Conservation (phyloP, 805 yeast species). For the Starmerella riodocensis region DNA sequence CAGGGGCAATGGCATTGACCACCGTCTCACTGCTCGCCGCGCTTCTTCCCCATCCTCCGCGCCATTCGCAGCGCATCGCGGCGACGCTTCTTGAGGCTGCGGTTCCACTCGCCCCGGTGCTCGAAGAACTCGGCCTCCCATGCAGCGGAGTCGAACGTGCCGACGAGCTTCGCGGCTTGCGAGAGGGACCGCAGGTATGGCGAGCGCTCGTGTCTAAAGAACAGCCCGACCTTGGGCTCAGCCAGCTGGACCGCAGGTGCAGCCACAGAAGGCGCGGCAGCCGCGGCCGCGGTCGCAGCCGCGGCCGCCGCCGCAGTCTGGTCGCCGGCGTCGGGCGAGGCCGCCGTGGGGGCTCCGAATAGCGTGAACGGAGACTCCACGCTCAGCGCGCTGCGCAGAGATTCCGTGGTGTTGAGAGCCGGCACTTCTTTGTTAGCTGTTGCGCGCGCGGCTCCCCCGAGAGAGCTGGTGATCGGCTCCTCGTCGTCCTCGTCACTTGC, state of each 20-base stretch:
- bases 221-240: conserved; percentile 37
- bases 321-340: conserved; percentile 35
- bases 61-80: conserved; percentile 40
- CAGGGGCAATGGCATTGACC: neutral
- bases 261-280: conserved; percentile 18
- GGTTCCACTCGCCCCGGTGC: conserved; percentile 65
- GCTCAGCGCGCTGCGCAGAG: conserved; percentile 47
- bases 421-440: neutral
- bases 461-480: neutral
- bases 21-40: conserved; percentile 7
- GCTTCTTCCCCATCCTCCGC: conserved; percentile 12
- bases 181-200: conserved; percentile 81
- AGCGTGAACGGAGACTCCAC: conserved; percentile 34
- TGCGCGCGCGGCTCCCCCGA: no score
- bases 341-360: conserved; percentile 26
- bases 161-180: conserved; percentile 46
- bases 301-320: conserved; percentile 22
- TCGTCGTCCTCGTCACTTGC: conserved; percentile 24
- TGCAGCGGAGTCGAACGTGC: conserved; percentile 28
- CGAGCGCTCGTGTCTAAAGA: conserved; percentile 73
- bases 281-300: conserved; percentile 21
- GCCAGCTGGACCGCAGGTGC: conserved; percentile 20
- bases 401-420: conserved; percentile 35
- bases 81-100: conserved; percentile 59
- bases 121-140: conserved; percentile 77